Conservation (phyloP, 208 protist genomes). For the Acanthamoeba royreba region DNA sequence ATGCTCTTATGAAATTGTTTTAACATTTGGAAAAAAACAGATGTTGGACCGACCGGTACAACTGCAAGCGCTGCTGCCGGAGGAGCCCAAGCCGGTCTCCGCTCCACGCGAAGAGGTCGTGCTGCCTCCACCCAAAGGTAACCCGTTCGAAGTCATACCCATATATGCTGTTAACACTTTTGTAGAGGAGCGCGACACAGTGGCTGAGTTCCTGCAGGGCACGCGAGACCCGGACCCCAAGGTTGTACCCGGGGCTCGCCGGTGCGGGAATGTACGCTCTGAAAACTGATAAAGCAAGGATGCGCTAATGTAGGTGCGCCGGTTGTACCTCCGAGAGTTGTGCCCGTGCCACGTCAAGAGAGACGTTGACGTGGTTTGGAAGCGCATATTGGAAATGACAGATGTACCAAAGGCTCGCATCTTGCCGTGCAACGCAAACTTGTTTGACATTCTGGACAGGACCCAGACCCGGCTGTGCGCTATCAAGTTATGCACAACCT, state of each 20-base stretch:
- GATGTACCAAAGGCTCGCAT: too few species aligned
- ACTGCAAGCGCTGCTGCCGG: not conserved
- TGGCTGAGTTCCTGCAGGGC: not conserved
- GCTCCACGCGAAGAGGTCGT: not conserved
- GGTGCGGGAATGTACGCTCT: not conserved
- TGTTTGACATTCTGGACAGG: not conserved
- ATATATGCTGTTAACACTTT: not conserved
- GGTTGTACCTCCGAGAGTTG: slow-evolving; percentile 41
- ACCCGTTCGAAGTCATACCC: not conserved
- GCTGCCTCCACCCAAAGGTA: not conserved
- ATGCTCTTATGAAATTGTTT: not conserved
- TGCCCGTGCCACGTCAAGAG: slow-evolving; percentile 62
- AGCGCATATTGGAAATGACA: slow-evolving; percentile 55
- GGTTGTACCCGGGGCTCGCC: not conserved
- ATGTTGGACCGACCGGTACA: not conserved
- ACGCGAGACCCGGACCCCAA: not conserved
- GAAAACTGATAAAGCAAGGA: not conserved
- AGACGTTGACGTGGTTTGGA: slow-evolving; percentile 44
- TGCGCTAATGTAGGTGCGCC: not conserved
- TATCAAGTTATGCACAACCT: slow-evolving; percentile 59
- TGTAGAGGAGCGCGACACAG: not conserved
- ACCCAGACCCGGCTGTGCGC: slow-evolving; percentile 41
- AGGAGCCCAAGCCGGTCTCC: not conserved
- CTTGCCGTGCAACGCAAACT: not conserved
- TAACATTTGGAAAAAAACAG: not conserved